phyloP scores from a whole-genome alignment of 2,329 filamentous ascomycete species.

The Epichloe sylvatica region DNA sequence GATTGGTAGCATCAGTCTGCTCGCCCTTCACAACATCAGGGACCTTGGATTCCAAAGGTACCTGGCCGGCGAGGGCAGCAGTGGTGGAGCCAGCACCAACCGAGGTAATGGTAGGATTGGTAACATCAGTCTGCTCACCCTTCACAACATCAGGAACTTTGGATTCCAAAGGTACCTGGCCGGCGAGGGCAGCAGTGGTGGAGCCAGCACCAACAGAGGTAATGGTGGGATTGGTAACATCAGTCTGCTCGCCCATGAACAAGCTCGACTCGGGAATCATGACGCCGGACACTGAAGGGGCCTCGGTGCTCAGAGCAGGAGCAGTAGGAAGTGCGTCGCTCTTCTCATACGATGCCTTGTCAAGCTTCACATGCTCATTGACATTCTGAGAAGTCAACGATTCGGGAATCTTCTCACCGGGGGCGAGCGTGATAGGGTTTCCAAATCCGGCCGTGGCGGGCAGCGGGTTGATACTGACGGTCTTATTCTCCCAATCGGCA shows the following conservation, averaged over 20 bases:
- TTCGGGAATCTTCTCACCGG: slow-evolving; percentile 70
- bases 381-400: slow-evolving; percentile 52
- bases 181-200: slow-evolving; percentile 57
- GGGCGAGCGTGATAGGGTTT: slow-evolving; percentile 67
- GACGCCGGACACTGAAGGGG: slow-evolving; percentile 44
- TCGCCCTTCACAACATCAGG: background rate
- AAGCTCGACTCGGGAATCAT: slow-evolving; percentile 75
- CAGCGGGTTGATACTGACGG: slow-evolving; percentile 46
- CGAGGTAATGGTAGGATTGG: no score
- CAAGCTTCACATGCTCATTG: slow-evolving; percentile 59
- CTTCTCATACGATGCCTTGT: slow-evolving; percentile 78
- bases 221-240: slow-evolving; percentile 27
- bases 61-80: no score
- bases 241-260: slow-evolving; percentile 38
- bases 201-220: slow-evolving; percentile 39
- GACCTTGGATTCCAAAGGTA: no score
- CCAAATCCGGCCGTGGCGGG: slow-evolving; percentile 49
- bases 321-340: slow-evolving; percentile 48
- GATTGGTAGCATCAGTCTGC: no score
- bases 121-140: no score
- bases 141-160: slow-evolving; percentile 13
- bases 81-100: no score
- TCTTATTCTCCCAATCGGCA: slow-evolving; percentile 32
- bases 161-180: slow-evolving; percentile 50
- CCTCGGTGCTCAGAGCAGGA: slow-evolving; percentile 19